Percentiles rank a stretch among this genome's conserved stretches.
Evolutionary conservation across 1,139 yeast genomes (phyloP).

Genomic region (Saccharomyces hybrid): DNA sequence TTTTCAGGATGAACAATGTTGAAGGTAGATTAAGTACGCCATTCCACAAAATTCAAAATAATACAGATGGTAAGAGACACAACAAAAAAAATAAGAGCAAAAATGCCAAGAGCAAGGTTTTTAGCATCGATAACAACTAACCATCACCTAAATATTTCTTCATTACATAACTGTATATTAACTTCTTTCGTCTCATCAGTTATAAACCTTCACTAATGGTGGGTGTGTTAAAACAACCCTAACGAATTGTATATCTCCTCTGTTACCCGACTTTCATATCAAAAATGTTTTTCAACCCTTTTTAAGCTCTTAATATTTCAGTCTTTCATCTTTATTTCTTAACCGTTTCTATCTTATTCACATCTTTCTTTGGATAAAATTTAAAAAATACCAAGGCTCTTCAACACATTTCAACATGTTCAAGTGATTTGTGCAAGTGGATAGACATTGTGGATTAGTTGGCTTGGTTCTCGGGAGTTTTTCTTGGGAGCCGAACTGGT

Average conservation of each 20-base stretch:
- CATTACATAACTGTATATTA: constrained; percentile 2
- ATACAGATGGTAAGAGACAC: constrained; percentile 50
- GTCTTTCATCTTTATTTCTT: background rate
- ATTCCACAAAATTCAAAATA: constrained; percentile 49
- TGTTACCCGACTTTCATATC: background rate
- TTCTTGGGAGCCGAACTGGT: constrained; percentile 11
- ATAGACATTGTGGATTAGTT: constrained; percentile 6
- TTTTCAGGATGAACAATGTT: constrained; percentile 60
- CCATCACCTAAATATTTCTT: background rate
- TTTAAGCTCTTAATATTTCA: too few relatives aligned
- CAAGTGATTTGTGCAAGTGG: constrained; percentile 11
- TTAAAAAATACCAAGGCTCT: constrained; percentile 10
- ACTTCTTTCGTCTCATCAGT: background rate
- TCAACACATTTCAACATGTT: constrained; percentile 18
- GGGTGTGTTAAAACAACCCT: background rate
- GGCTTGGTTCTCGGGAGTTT: constrained; percentile 14
- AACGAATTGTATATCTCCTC: background rate
- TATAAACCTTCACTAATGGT: background rate
- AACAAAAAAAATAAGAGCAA: constrained; percentile 74
- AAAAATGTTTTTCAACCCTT: too few relatives aligned
- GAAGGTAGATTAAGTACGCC: constrained; percentile 62
- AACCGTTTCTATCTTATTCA: too few relatives aligned
- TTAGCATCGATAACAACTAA: background rate
- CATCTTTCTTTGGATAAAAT: background rate
- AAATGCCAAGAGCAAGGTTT: constrained; percentile 42